Evolutionary conservation across 139 green algal species (phyloP).

Genomic region (Tetratostichococcus sp.): DNA sequence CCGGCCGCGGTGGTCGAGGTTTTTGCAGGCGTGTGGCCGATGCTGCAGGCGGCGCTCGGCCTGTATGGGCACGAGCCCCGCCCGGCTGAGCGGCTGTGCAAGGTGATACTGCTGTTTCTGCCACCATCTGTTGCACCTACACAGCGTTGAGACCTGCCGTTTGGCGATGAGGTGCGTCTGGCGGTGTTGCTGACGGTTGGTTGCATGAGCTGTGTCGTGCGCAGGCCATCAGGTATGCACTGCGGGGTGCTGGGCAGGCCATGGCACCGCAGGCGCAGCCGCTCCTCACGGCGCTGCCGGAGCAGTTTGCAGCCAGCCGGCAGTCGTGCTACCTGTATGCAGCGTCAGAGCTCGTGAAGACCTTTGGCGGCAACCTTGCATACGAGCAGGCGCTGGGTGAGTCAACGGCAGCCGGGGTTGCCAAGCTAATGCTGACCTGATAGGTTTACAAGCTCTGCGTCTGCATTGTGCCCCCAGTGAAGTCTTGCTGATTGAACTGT

Average conservation of each 20-base stretch:
- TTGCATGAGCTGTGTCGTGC: too few relatives aligned
- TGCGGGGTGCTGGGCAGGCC: slow-evolving; percentile 42
- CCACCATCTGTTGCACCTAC: too few relatives aligned
- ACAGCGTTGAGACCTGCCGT: too few relatives aligned
- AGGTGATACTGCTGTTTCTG: neutral
- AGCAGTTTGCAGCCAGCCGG: slow-evolving; percentile 46
- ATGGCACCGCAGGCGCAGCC: slow-evolving; percentile 38
- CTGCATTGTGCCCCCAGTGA: too few relatives aligned
- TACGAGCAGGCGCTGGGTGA: slow-evolving; percentile 37
- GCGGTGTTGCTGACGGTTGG: too few relatives aligned
- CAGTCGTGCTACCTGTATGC: slow-evolving; percentile 78
- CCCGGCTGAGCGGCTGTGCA: slow-evolving; percentile 26
- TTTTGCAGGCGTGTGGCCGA: slow-evolving; percentile 42
- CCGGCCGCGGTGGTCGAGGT: slow-evolving; percentile 32
- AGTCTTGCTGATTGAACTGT: too few relatives aligned
- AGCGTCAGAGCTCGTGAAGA: slow-evolving; percentile 76
- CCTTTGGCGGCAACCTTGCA: slow-evolving; percentile 50
- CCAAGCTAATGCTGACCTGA: too few relatives aligned
- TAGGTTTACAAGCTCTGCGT: too few relatives aligned
- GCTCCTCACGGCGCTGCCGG: slow-evolving; percentile 53
- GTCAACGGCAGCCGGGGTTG: neutral
- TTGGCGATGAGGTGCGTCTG: too few relatives aligned
- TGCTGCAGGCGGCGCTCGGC: slow-evolving; percentile 35
- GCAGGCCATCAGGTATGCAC: slow-evolving; percentile 37
- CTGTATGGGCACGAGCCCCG: slow-evolving; percentile 17